Base-by-base conservation (phyloP, 176 grass and related monocot genomes). In the Oryza brachyantha region DNA sequence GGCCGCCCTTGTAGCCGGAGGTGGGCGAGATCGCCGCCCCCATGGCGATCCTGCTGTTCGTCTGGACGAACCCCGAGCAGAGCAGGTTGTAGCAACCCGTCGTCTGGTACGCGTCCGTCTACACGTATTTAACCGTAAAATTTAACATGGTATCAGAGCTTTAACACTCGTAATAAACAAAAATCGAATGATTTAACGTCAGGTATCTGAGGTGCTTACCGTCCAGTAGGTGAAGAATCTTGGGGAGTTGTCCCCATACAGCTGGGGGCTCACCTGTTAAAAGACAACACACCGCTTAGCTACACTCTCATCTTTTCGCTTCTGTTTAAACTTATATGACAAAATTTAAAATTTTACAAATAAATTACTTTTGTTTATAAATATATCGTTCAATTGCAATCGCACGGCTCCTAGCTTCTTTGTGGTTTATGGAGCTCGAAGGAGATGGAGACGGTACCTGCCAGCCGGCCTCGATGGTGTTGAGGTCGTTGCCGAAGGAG, bases 191-290 rank as follows among this genome's bases (percentile, higher is more conserved):
- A n/a, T n/a, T n/a, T n/a, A n/a, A n/a, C n/a, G n/a, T n/a, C n/a
- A n/a, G n/a, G n/a, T n/a, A n/a, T n/a, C n/a, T n/a, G n/a, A n/a
- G n/a, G 71, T 39, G 29, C 79, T 86, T 86, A 94, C 88, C 0
- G 94, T 97, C 94, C 94, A 97, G 78, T 97, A 97, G 3, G 94
- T 97, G 91, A 97, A 97, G 81, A 97, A 94, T 66, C 94, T 81
- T 0, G 94, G 94, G 5, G 84, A 58, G 78, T 77, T 88, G 86
- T 97, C 94, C 14, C 94, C 94, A 21, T 97, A 97, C 24, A 97
- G 83, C 84, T 94, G 82, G 13, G 94, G 94, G 81, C 94, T 97
- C 42, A 97, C 91, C 94, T 97, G 89, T 71, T 29, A 77, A 77
- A 12, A 32, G 39, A 73, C 42, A n/a, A n/a, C n/a, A n/a, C n/a